These are phyloP conservation scores for Bipolaris bicolor DNA, from an alignment of 2,329 filamentous ascomycete species.

Conservation along the genomic window DNA sequence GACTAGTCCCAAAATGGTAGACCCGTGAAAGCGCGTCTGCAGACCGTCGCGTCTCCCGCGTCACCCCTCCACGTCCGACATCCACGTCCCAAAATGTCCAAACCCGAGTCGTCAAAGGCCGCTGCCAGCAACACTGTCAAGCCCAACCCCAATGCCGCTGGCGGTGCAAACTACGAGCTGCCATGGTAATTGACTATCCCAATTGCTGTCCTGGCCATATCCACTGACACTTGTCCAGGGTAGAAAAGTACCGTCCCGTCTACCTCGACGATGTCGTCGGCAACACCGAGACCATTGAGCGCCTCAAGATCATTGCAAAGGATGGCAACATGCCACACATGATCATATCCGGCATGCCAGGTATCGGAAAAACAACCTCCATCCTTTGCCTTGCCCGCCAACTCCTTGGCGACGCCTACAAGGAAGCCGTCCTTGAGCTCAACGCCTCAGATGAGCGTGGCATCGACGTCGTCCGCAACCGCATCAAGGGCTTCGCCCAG, in stretches of 20 bases:
- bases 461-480: slow-evolving; percentile 95
- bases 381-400: slow-evolving; percentile 92
- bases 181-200: slow-evolving; percentile 66
- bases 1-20: slow-evolving; percentile 5
- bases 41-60: slow-evolving; percentile 29
- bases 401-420: slow-evolving; percentile 89
- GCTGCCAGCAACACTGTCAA: slow-evolving; percentile 53
- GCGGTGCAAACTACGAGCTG: slow-evolving; percentile 69
- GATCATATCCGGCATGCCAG: slow-evolving; percentile 99
- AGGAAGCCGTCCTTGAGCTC: slow-evolving; percentile 94
- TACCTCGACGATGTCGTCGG: slow-evolving; percentile 97
- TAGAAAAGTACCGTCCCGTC: slow-evolving; percentile 95
- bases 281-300: slow-evolving; percentile 96
- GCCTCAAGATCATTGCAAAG: slow-evolving; percentile 96
- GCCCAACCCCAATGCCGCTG: slow-evolving; percentile 48
- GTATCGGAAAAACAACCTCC: slow-evolving; percentile 97
- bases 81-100: slow-evolving; percentile 49
- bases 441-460: slow-evolving; percentile 97
- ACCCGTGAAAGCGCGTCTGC: slow-evolving; percentile 31
- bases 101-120: slow-evolving; percentile 58
- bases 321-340: slow-evolving; percentile 99
- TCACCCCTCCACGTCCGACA: slow-evolving; percentile 26
- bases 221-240: slow-evolving; percentile 63
- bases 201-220: background rate
- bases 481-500: slow-evolving; percentile 98